Base-by-base conservation (phyloP, 768 basidiomycete genomes). In the Russula earlei region DNA sequence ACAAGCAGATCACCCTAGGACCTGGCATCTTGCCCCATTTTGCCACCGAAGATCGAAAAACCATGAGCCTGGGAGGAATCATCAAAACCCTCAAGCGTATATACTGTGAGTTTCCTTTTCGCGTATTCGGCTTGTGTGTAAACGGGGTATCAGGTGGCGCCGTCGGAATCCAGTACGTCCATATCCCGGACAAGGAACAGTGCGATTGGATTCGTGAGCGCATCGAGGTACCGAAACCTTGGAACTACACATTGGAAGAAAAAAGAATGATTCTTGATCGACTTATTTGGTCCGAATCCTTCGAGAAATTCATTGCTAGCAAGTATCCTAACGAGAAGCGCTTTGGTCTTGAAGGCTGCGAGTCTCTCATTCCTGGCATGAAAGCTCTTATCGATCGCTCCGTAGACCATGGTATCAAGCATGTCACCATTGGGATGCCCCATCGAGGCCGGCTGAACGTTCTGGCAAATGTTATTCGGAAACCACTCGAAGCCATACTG, bases 271-370 rank as follows among this genome's bases (percentile, higher is more conserved):
- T 99, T 62, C 82, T 99, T 54, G 96, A 99, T 74, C 90, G 96
- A 58, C 85, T 97, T 64, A 97, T 98, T 69, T 99, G 96, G 96
- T 98, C 95, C n/a, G 96, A 98, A 66, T 87, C 90, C 4, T 98
- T 98, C 67, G 96, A 99, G 71, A 93, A 93, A 67, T 99, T 97
- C 79, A 93, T 99, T 61, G 87, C 93, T 20, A 89, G 83, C 78
- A 99, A 98, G 71, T 96, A 91, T 74, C 96, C 96, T 63, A 99
- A 97, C 73, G 96, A 99, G 77, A 99, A 99, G 73, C 87, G 96
- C 45, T 99, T 99, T 71, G 96, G 96, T 70, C 81, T 99, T 41
- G 96, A 99, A 71, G 96, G 96, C 53, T 96, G 93, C 71, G 96
- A 99, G 72, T 81, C 91, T 27, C 84, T 99, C 63, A 87, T 98